These are phyloP conservation scores for Saksenaea vasiformis DNA, from an alignment of 371 early-diverging fungal species.

Conservation along the genomic window DNA sequence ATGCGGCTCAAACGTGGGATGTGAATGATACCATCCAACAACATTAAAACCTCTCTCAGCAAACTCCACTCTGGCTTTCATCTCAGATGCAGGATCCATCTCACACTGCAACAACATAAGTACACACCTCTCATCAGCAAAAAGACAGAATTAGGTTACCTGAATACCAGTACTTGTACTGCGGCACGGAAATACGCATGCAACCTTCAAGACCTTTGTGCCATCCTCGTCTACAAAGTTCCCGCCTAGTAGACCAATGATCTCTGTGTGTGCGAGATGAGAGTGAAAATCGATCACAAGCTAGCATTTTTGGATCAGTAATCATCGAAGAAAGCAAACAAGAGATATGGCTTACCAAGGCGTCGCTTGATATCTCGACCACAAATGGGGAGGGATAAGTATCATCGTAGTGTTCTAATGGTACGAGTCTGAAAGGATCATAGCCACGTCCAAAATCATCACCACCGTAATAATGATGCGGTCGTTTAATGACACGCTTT, in stretches of 20 bases:
- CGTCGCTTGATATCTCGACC: conserved; percentile 61
- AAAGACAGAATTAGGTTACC: conserved; percentile 29
- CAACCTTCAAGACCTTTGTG: conserved; percentile 50
- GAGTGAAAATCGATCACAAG: conserved; percentile 88
- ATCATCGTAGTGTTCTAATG: conserved; percentile 54
- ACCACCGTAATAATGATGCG: conserved; percentile 33
- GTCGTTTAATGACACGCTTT: conserved; percentile 36
- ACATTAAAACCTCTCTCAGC: conserved; percentile 68
- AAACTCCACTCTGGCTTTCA: conserved; percentile 75
- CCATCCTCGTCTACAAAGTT: conserved; percentile 38
- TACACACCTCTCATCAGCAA: neutral
- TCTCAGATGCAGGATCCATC: conserved; percentile 76
- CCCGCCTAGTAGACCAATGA: conserved; percentile 87
- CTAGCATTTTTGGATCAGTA: conserved; percentile 28
- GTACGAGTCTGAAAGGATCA: conserved; percentile 73
- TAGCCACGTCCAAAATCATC: conserved; percentile 51
- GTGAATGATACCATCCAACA: conserved; percentile 94
- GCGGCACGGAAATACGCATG: conserved; percentile 64
- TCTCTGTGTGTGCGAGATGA: conserved; percentile 81
- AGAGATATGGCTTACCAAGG: conserved; percentile 51
- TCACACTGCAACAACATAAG: conserved; percentile 31
- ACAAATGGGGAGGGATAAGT: conserved; percentile 60
- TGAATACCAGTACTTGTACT: conserved; percentile 74
- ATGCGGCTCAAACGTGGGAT: conserved; percentile 83
- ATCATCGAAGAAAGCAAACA: neutral